Percentiles rank a stretch among this genome's conserved stretches.
These are phyloP conservation scores for Salvia hispanica DNA, from an alignment of 257 asterid genomes.

Conservation along the genomic window DNA sequence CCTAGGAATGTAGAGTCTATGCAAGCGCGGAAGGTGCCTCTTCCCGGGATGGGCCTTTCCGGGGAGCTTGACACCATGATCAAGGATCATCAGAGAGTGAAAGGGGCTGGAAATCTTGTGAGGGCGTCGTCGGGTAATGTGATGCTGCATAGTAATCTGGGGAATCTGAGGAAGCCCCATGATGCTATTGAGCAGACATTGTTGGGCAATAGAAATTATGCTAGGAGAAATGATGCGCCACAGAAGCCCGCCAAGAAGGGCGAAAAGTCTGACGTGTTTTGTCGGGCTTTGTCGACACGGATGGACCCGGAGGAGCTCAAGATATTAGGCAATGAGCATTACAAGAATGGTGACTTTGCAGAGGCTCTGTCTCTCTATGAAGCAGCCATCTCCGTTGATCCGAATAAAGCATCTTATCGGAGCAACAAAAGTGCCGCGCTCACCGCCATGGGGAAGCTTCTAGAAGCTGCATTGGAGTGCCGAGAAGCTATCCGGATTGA, in stretches of 20 bases:
- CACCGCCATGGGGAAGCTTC: slow-evolving; percentile 79
- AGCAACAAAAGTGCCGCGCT: slow-evolving; percentile 96
- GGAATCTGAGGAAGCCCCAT: slow-evolving; percentile 60
- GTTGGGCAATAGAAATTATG: slow-evolving; percentile 38
- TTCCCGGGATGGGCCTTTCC: slow-evolving; percentile 50
- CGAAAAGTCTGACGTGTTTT: slow-evolving; percentile 44
- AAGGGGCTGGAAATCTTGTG: slow-evolving; percentile 46
- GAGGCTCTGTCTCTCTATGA: slow-evolving; percentile 89
- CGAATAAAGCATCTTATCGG: slow-evolving; percentile 85
- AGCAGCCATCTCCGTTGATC: slow-evolving; percentile 90
- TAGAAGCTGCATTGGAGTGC: slow-evolving; percentile 86
- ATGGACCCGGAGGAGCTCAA: slow-evolving; percentile 93
- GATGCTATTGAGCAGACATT: slow-evolving; percentile 39
- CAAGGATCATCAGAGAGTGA: slow-evolving; percentile 56
- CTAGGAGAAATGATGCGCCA: slow-evolving; percentile 47
- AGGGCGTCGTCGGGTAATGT: slow-evolving; percentile 77
- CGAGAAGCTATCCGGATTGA: slow-evolving; percentile 72
- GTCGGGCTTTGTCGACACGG: slow-evolving; percentile 79
- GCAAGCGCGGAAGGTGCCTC: slow-evolving; percentile 44
- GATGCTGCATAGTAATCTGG: slow-evolving; percentile 59
- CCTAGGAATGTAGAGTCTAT: slow-evolving; percentile 15
- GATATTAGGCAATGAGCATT: slow-evolving; percentile 91
- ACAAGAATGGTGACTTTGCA: slow-evolving; percentile 89
- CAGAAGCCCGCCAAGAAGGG: slow-evolving; percentile 30
- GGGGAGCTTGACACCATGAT: slow-evolving; percentile 80